Percentiles rank a stretch among this genome's conserved stretches.
Evolutionary conservation across 106 monocot genomes (phyloP).

Genomic region (Narthecium ossifragum): DNA sequence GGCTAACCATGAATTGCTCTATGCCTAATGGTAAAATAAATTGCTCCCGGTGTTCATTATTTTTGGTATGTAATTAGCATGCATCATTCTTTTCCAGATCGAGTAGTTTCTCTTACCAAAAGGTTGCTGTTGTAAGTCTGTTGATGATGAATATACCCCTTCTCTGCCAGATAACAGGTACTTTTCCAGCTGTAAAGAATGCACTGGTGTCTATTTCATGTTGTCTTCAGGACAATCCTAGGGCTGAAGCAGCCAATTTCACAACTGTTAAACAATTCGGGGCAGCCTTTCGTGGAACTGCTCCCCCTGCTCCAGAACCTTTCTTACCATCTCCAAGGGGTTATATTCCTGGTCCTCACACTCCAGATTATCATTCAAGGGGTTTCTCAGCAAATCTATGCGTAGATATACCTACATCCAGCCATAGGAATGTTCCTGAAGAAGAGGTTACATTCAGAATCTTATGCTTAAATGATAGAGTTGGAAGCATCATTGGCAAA

Average conservation of each 20-base stretch:
- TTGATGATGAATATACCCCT: not conserved
- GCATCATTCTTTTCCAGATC: no score
- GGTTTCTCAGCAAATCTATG: conserved; percentile 22
- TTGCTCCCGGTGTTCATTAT: no score
- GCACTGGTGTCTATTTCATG: conserved; percentile 62
- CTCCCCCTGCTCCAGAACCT: conserved; percentile 9
- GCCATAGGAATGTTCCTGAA: conserved; percentile 32
- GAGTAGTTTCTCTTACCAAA: no score
- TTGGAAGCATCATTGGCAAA: conserved; percentile 76
- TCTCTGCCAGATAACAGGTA: conserved; percentile 62
- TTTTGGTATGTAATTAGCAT: no score
- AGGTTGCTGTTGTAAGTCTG: no score
- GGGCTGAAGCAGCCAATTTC: conserved; percentile 31
- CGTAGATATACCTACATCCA: conserved; percentile 17
- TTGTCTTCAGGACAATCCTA: conserved; percentile 55
- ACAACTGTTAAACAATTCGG: conserved; percentile 27
- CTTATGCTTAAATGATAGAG: conserved; percentile 61
- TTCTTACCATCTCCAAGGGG: conserved; percentile 36
- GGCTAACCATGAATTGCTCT: no score
- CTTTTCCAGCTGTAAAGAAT: conserved; percentile 54
- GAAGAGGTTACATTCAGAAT: conserved; percentile 74
- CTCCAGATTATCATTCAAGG: conserved; percentile 38
- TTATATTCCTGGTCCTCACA: conserved; percentile 26
- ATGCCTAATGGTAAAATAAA: no score
- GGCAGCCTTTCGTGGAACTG: conserved; percentile 21